Evolutionary conservation across 2,329 filamentous ascomycete genomes (phyloP), one percentile per base, ranked within the genome.

Genomic region (Meredithiella fracta): DNA sequence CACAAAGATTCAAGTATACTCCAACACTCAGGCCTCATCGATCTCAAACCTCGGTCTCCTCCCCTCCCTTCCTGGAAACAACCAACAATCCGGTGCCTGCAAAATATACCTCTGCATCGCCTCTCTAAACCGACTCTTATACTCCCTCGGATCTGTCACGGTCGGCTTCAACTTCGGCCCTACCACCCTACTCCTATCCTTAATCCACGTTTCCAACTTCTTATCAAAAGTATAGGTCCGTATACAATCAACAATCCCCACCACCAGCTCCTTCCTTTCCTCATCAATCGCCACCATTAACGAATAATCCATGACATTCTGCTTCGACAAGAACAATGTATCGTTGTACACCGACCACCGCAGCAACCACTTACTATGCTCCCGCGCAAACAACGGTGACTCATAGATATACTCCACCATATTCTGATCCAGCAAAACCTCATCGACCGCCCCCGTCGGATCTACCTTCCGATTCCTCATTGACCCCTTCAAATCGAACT

Each of bases 381-480:
- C 92, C 50, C 94, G 82, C 8, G 91, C 85, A 67, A 98, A 98
- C 15, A 98, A 76, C 0, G 92, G 94, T 1, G 87, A 94, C 66
- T 98, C 92, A 64, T 95, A 98, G 60, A 98, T 97, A 66, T 94
- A 97, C 67, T 98, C 94, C 8, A 98, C 92, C 77, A 98, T 92
- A 69, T 98, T 98, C 66, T 98, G 94, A 65, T 98, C 92, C 1
- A 98, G 76, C 2, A 98, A 78, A 2, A 98, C 92, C 68, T 98
- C 92, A 62, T 97, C 92, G 61, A 91, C 86, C 69, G 97, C 88
- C 54, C 92, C 94, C 0, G 92, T 98, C 26, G 85, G 88, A 65
- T 97, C 84, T 49, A 97, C 95, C 67, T 95, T 96, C 64, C 92
- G 87, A 69, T 98, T 98, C 50, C 92, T 83, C 92, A 98, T 98